A percentile compares a stretch with the other conserved stretches of the same genome.
Conservation (phyloP, 331 rosid species). For the Rosa hybrid region DNA sequence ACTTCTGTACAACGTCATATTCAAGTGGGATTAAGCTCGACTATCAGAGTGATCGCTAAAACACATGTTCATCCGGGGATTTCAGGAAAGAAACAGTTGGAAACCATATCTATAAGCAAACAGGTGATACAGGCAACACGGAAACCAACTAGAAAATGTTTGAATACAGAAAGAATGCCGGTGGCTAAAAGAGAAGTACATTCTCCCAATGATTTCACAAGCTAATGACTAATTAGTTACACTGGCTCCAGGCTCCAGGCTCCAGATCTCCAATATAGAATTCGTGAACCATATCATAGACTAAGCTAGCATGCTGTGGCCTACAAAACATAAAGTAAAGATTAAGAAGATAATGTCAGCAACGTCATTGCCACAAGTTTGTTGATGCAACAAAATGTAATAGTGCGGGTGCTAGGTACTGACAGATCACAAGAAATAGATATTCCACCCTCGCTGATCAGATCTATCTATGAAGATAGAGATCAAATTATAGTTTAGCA, state of each 20-base stretch:
- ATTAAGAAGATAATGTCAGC: neutral
- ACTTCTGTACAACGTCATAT: neutral
- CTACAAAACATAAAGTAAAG: conserved; percentile 42
- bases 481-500: neutral
- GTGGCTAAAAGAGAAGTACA: conserved; percentile 13
- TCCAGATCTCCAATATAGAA: conserved; percentile 72
- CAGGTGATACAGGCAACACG: neutral
- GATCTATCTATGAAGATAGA: neutral
- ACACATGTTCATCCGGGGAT: neutral
- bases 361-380: neutral
- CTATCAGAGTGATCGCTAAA: neutral
- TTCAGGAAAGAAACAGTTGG: neutral
- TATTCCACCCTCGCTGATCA: neutral
- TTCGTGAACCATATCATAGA: conserved; percentile 84
- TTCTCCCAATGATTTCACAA: neutral
- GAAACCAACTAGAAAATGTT: neutral
- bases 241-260: conserved; percentile 27
- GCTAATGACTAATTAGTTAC: conserved; percentile 21
- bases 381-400: neutral
- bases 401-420: neutral
- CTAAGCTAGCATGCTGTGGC: conserved; percentile 92
- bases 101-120: neutral
- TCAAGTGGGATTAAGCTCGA: neutral
- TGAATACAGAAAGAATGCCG: conserved; percentile 16
- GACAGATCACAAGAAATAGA: neutral